These are phyloP conservation scores for Ceratocystis papillata DNA, from an alignment of 2,329 filamentous ascomycete genomes.

Conservation along the genomic window DNA sequence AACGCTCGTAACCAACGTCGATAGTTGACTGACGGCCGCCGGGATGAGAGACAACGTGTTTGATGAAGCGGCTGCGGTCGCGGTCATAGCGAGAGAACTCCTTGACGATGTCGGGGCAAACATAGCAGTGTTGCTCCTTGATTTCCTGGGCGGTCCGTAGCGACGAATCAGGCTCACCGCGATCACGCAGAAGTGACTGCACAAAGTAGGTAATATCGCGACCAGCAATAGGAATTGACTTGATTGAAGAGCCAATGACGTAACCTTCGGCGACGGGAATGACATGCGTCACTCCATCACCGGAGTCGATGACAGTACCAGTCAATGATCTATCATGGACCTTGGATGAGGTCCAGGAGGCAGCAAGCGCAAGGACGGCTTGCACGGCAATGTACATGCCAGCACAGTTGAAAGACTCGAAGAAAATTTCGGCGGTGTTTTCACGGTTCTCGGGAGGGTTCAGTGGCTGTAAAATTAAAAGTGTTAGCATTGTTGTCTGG, in stretches of 20 bases:
- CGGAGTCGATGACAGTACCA: constrained; percentile 95
- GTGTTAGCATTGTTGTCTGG: background rate
- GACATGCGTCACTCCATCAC: constrained; percentile 97
- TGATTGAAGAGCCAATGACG: constrained; percentile 97
- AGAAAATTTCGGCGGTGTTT: constrained; percentile 99
- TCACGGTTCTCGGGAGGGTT: constrained; percentile 98
- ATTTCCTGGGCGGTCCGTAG: constrained; percentile 96
- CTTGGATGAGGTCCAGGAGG: constrained; percentile 97
- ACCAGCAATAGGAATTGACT: constrained; percentile 95
- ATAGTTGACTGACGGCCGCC: constrained; percentile 76
- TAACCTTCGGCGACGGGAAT: constrained; percentile 98
- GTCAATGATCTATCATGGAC: constrained; percentile 92
- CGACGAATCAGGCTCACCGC: constrained; percentile 91
- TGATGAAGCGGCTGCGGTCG: constrained; percentile 80
- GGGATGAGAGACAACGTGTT: constrained; percentile 76
- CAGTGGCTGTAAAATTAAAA: constrained; percentile 53
- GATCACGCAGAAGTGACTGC: constrained; percentile 87
- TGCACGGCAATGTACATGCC: constrained; percentile 98
- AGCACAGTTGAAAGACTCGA: constrained; percentile 98
- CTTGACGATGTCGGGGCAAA: constrained; percentile 97
- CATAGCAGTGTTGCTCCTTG: constrained; percentile 98
- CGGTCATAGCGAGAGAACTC: constrained; percentile 91
- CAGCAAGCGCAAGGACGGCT: constrained; percentile 87
- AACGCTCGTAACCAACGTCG: constrained; percentile 94
- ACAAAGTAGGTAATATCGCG: constrained; percentile 99